A percentile compares a stretch with the other conserved stretches of the same genome.
Conservation (phyloP, 1,284 basidiomycete species). For the Tilletia setariae region DNA sequence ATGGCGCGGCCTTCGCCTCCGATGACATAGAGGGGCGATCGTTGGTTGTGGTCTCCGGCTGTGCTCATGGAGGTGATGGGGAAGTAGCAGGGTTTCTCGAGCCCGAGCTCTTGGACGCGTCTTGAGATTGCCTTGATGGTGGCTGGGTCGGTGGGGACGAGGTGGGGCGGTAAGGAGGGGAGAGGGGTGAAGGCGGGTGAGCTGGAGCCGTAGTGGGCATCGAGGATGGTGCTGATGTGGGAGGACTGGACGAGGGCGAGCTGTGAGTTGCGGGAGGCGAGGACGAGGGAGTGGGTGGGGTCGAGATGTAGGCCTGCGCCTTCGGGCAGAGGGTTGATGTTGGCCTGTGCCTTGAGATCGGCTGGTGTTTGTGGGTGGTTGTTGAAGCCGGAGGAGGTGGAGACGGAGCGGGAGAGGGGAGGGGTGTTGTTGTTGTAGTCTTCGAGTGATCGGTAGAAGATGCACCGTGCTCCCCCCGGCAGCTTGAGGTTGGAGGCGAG, state of each 20-base stretch:
- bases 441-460: constrained; percentile 49
- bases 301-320: constrained; percentile 25
- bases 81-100: constrained; percentile 34
- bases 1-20: constrained; percentile 67
- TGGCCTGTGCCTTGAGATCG: constrained; percentile 24
- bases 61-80: constrained; percentile 78
- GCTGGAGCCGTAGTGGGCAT: constrained; percentile 37
- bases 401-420: constrained; percentile 35
- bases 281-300: constrained; percentile 40
- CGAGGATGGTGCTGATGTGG: constrained; percentile 47
- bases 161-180: constrained; percentile 16
- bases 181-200: constrained; percentile 37
- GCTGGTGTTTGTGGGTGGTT: background rate
- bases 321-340: constrained; percentile 41
- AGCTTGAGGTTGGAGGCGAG: constrained; percentile 40
- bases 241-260: constrained; percentile 44
- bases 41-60: constrained; percentile 86
- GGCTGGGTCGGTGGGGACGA: constrained; percentile 14
- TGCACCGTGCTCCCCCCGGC: constrained; percentile 45
- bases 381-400: constrained; percentile 23
- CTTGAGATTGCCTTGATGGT: background rate
- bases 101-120: constrained; percentile 7
- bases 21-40: constrained; percentile 60
- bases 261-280: constrained; percentile 46
- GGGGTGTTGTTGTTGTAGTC: constrained; percentile 39